A percentile compares a stretch with the other conserved stretches of the same genome.
Conservation (phyloP, 1,284 basidiomycete species). For the Irpex sp. region DNA sequence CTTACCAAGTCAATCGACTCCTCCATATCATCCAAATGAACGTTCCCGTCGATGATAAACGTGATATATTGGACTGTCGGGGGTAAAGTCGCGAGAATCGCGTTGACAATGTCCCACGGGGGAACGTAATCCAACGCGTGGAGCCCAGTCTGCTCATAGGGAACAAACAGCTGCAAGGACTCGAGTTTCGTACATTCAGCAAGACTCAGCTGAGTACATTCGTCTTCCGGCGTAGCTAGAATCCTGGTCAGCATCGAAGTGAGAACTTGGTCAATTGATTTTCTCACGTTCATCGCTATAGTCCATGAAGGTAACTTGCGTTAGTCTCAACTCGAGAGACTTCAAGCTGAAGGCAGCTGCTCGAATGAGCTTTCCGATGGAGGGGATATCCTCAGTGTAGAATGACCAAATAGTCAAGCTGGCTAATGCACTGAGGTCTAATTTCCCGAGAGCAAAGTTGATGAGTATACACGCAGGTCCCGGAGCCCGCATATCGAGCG, state of each 20-base stretch:
- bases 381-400: background rate
- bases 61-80: background rate
- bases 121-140: conserved; percentile 3
- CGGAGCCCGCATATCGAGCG: background rate
- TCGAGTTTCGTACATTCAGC: conserved; percentile 5
- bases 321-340: conserved; percentile 2
- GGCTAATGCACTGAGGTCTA: background rate
- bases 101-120: conserved; percentile 6
- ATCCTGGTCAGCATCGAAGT: background rate
- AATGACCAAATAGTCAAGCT: conserved; percentile 3
- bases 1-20: conserved; percentile 4
- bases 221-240: background rate
- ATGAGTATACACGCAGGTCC: background rate
- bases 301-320: background rate
- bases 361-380: background rate
- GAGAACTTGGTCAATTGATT: background rate
- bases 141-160: background rate
- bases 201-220: conserved; percentile 1
- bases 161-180: conserved; percentile 4
- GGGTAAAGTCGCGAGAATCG: conserved; percentile 3
- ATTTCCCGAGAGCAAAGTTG: background rate
- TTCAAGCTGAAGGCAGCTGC: background rate
- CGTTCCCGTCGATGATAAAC: conserved; percentile 5
- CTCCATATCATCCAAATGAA: conserved; percentile 1
- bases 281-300: background rate